Evolutionary conservation across 2,329 filamentous ascomycete species (phyloP).

Genomic region (Epichloe aotearoae): DNA sequence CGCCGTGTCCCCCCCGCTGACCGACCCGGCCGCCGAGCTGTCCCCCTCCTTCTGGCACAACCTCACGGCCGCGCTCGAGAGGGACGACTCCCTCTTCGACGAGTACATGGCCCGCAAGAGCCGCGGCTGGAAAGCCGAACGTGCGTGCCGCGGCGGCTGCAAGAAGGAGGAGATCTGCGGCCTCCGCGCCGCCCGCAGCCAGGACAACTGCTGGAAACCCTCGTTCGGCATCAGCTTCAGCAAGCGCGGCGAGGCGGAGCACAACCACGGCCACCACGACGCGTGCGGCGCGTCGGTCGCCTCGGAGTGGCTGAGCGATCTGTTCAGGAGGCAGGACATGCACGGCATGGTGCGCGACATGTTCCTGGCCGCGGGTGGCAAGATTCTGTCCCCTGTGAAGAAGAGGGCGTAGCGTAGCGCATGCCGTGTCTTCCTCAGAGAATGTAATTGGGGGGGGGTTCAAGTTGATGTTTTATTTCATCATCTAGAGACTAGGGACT

Average conservation of each 20-base stretch:
- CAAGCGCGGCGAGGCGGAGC: slow-evolving; percentile 13
- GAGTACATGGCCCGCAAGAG: slow-evolving; percentile 32
- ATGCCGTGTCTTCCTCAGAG: no score
- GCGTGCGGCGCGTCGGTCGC: slow-evolving; percentile 16
- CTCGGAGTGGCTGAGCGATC: slow-evolving; percentile 11
- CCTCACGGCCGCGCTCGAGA: slow-evolving; percentile 34
- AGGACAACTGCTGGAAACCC: slow-evolving; percentile 34
- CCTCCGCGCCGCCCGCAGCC: slow-evolving; percentile 33
- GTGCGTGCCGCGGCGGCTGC: slow-evolving; percentile 27
- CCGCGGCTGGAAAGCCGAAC: slow-evolving; percentile 27
- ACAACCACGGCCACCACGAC: slow-evolving; percentile 9
- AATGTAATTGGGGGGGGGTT: no score
- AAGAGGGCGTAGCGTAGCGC: neutral
- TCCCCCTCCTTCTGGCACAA: slow-evolving; percentile 46
- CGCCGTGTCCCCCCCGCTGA: slow-evolving; percentile 28
- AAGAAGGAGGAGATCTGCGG: slow-evolving; percentile 33
- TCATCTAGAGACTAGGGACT: no score
- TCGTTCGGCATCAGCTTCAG: slow-evolving; percentile 18
- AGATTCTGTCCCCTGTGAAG: neutral
- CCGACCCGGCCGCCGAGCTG: slow-evolving; percentile 26
- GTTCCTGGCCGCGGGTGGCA: slow-evolving; percentile 3
- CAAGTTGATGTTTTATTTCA: no score
- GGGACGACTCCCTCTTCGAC: slow-evolving; percentile 28
- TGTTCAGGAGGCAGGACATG: slow-evolving; percentile 11
- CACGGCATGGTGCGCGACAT: slow-evolving; percentile 11